Evolutionary conservation across 1,284 basidiomycete genomes (phyloP).

Genomic region (Ustilago crameri): DNA sequence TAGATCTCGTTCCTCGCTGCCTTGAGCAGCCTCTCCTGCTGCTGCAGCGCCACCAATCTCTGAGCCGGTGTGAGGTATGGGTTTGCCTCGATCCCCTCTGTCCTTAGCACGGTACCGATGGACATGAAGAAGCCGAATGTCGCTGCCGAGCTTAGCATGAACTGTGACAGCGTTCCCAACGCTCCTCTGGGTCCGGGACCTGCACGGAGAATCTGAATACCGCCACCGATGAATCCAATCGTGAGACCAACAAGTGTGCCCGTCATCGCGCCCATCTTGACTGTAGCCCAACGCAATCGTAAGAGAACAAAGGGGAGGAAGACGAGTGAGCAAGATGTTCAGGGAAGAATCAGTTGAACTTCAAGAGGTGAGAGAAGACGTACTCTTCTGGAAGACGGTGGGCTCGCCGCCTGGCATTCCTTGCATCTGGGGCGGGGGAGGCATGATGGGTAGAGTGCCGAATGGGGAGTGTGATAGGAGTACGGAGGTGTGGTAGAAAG

Average conservation of each 20-base stretch:
- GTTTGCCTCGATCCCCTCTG: conserved; percentile 47
- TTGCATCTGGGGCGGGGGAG: conserved; percentile 47
- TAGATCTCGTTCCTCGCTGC: conserved; percentile 8
- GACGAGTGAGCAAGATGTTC: not conserved
- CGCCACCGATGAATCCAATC: conserved; percentile 66
- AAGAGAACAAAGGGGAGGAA: not conserved
- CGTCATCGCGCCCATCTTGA: conserved; percentile 66
- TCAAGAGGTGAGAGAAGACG: conserved; percentile 2
- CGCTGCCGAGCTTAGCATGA: conserved; percentile 63
- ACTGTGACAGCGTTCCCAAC: conserved; percentile 60
- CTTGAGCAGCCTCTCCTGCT: conserved; percentile 23
- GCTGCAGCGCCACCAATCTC: conserved; percentile 19
- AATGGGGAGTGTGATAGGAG: not conserved
- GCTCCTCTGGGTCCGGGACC: conserved; percentile 61
- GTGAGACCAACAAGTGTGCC: conserved; percentile 63
- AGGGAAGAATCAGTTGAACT: not conserved
- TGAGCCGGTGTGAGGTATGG: conserved; percentile 29
- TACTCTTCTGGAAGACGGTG: conserved; percentile 53
- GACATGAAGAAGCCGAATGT: conserved; percentile 67
- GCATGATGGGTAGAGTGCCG: conserved; percentile 14
- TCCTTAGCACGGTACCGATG: conserved; percentile 63
- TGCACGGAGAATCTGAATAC: conserved; percentile 63
- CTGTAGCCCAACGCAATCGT: conserved; percentile 18
- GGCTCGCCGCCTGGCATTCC: conserved; percentile 44
- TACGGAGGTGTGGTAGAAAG: not conserved